Conservation (phyloP, 768 basidiomycete genomes). For the Mycena latifolia region DNA sequence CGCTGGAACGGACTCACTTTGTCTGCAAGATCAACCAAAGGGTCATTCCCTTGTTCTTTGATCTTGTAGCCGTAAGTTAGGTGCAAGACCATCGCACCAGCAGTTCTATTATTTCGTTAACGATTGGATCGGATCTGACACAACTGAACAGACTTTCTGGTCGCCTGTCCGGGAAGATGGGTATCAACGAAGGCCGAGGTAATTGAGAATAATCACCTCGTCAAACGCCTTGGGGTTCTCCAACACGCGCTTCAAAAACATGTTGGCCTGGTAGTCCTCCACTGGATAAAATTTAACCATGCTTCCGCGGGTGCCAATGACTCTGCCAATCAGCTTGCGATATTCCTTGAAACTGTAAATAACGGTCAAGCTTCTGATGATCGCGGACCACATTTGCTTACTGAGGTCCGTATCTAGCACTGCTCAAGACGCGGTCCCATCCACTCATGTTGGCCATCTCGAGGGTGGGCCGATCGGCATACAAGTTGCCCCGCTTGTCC, state of each 20-base stretch:
- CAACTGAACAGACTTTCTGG: conserved; percentile 43
- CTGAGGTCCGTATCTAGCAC: conserved; percentile 19
- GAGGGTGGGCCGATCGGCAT: conserved; percentile 56
- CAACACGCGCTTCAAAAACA: conserved; percentile 54
- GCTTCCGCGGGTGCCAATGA: conserved; percentile 52
- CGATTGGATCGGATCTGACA: background rate
- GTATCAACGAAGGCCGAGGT: conserved; percentile 35
- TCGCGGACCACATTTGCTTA: background rate
- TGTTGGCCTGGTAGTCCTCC: conserved; percentile 54
- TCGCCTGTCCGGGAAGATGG: conserved; percentile 2
- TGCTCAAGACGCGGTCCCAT: conserved; percentile 28
- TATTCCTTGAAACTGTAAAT: conserved; percentile 19
- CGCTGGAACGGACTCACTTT: conserved; percentile 17
- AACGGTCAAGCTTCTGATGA: too few relatives aligned
- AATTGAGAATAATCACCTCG: conserved; percentile 20
- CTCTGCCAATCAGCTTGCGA: conserved; percentile 56
- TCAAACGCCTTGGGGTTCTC: conserved; percentile 44
- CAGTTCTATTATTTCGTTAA: conserved; percentile 45
- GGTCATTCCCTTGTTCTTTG: conserved; percentile 50
- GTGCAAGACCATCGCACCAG: conserved; percentile 58
- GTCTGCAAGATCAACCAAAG: conserved; percentile 54
- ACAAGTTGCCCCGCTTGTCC: conserved; percentile 53
- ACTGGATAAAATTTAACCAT: conserved; percentile 53
- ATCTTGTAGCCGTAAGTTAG: conserved; percentile 60
- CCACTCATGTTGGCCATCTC: conserved; percentile 50